These are phyloP conservation scores for Pilasporangium apinafurcum DNA, from an alignment of 352 stramenopile species.

Conservation along the genomic window DNA sequence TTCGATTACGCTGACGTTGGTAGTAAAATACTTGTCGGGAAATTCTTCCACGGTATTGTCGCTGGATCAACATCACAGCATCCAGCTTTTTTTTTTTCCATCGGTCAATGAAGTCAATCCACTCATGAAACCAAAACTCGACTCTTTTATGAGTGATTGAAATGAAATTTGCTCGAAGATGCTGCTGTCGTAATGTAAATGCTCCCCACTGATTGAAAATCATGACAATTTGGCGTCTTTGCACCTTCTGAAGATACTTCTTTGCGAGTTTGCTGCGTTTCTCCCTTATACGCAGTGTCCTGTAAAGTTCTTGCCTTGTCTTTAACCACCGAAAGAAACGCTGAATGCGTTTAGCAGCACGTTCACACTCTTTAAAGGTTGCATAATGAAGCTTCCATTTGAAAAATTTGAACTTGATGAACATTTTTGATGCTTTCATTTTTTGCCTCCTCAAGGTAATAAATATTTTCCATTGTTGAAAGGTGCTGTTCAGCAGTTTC, in stretches of 20 bases:
- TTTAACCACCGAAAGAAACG: slow-evolving; percentile 11
- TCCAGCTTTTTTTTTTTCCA: slow-evolving; percentile 20
- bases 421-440: slow-evolving; percentile 43
- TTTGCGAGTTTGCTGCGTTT: slow-evolving; percentile 48
- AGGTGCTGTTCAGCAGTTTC: slow-evolving; percentile 13
- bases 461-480: slow-evolving; percentile 31
- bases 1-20: slow-evolving; percentile 17
- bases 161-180: slow-evolving; percentile 36
- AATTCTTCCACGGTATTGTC: slow-evolving; percentile 45
- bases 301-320: slow-evolving; percentile 17
- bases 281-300: slow-evolving; percentile 26
- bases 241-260: slow-evolving; percentile 51
- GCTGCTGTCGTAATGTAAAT: slow-evolving; percentile 26
- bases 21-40: slow-evolving; percentile 37
- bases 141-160: slow-evolving; percentile 32
- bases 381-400: slow-evolving; percentile 42
- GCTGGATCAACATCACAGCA: slow-evolving; percentile 43
- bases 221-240: slow-evolving; percentile 27
- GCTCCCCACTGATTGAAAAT: slow-evolving; percentile 54
- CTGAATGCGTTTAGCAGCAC: slow-evolving; percentile 33
- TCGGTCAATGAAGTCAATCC: slow-evolving; percentile 20
- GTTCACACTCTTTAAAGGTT: slow-evolving; percentile 12
- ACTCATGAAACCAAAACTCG: slow-evolving; percentile 38
- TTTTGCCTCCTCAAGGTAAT: slow-evolving; percentile 20
- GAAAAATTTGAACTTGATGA: slow-evolving; percentile 57